Base-by-base conservation (phyloP, 1,139 yeast genomes). In the Candida sojae region DNA sequence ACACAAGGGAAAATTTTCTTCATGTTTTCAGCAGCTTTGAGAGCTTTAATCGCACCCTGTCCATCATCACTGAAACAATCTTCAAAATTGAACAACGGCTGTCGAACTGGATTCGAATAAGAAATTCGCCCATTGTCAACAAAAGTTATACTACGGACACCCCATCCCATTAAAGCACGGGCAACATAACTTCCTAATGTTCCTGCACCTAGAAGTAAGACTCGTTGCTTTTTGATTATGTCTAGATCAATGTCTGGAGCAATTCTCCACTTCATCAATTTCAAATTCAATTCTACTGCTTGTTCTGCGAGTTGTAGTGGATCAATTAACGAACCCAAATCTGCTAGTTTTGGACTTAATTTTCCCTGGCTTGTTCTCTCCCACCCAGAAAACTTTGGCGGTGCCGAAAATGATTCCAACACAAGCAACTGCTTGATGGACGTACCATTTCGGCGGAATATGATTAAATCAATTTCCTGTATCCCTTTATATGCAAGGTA, bases 211-310 rank as follows among this genome's bases (percentile, higher is more conserved):
- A 93, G 74, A 13, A 93, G 70, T 40, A 93, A 67, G 34, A 92
- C 87, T 53, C 77, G 84, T 26, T 86, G 80, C 11, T 67, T 52
- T 53, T 82, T 80, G 26, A 93, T 72, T 1, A 70, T 62, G 6
- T 88, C 91, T 45, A 93, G 72, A 59, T 93, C 79, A 6, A 93
- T 63, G 8, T 82, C 79, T 0, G 99, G 98, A 0, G 91, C 92
- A 29, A 93, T 80, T 56, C 99, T 77, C 99, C 99, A 93, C 64
- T 91, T 91, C 99, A 93, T 95, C 41, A 93, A 73, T 66, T 88
- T 88, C 53, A 95, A 71, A 60, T 93, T 93, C 50, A 93, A 73
- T 63, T 92, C 97, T 4, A 91, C 93, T 0, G 97, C 95, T 63
- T 93, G 98, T 52, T 86, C 88, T 0, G 97, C 96, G 21, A 93